Base-by-base conservation (phyloP, 225 moss, liverwort and hornwort genomes). In the Polytrichum formosum region DNA sequence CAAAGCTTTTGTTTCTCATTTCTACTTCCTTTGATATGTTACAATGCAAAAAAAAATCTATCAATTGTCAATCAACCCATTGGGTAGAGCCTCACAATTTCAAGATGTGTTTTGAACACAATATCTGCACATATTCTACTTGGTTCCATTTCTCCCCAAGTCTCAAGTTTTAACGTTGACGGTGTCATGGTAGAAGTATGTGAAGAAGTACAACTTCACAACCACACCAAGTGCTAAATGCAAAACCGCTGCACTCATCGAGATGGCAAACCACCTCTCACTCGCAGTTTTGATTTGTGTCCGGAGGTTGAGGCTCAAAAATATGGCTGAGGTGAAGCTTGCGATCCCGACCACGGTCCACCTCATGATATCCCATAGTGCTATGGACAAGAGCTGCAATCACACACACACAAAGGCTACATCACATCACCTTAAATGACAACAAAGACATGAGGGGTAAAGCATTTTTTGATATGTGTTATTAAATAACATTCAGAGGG, bases 171-270 rank as follows among this genome's bases (percentile, higher is more conserved):
- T 79, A 81, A 5, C 71, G 60, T 74, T 65, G 61, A 76, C 72
- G 26, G 75, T 35, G 71, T 96, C 90, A 59, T 91, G 79, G 75
- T 93, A 81, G 64, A 96, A 93, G 83, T 90, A 96, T 33, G 94
- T 88, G 82, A 98, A 98, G 76, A 98, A 98, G 68, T 98, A 92
- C 70, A 94, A 68, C 82, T 98, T 98, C 33, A 98, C 82, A 20
- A 98, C 82, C 72, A 98, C 73, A 63, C 92, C 94, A 78, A 98
- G 80, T 64, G 84, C 84, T 65, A 98, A 68, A 72, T 98, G 97
- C 75, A 94, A 70, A 7, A 71, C 67, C 10, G 90, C 90, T 66
- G 88, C 81, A 37, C 97, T 85, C 53, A 79, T 69, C 35, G 92
- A 92, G 61, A 98, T 84, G 74, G 88, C 71, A 64, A 98, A 70